Evolutionary conservation across 2,329 filamentous ascomycete genomes (phyloP).

Genomic region (Fusarium brevicatenulatum): DNA sequence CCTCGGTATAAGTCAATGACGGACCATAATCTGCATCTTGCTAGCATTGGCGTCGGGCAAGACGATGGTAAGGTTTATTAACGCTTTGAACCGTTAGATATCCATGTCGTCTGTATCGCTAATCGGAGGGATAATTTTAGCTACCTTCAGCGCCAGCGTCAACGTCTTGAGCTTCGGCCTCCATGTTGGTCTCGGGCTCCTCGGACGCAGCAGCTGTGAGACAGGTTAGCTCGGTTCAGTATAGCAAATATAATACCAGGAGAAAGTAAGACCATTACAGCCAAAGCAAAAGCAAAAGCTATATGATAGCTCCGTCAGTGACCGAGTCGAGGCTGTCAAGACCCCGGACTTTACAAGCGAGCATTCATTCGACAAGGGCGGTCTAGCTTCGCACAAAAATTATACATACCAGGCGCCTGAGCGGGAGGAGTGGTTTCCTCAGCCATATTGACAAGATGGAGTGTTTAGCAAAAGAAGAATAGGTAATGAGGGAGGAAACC

Average conservation of each 20-base stretch:
- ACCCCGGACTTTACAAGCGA: constrained; percentile 29
- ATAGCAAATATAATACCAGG: not conserved
- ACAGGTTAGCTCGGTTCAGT: constrained; percentile 15
- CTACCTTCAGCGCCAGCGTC: constrained; percentile 50
- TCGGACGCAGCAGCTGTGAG: constrained; percentile 34
- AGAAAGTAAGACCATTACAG: not conserved
- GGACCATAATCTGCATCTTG: constrained; percentile 86
- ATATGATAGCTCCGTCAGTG: constrained; percentile 11
- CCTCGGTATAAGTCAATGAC: constrained; percentile 44
- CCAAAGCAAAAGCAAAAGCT: not conserved
- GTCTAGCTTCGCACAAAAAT: constrained; percentile 29
- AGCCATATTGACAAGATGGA: constrained; percentile 47
- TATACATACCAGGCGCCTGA: constrained; percentile 43
- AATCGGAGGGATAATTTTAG: constrained; percentile 6
- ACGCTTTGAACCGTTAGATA: constrained; percentile 50
- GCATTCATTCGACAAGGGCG: constrained; percentile 30
- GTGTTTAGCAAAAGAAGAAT: constrained; percentile 28
- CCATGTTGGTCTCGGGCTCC: constrained; percentile 42
- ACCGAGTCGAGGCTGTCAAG: constrained; percentile 2
- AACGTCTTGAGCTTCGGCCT: constrained; percentile 41
- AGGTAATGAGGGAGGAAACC: constrained; percentile 29
- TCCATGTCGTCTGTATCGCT: constrained; percentile 8
- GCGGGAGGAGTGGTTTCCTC: constrained; percentile 46
- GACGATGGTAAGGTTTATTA: constrained; percentile 76
- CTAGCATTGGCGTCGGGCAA: constrained; percentile 79